A percentile compares a stretch with the other conserved stretches of the same genome.
These are phyloP conservation scores for Pinus taeda DNA, from an alignment of 75 land plant genomes.

Conservation along the genomic window DNA sequence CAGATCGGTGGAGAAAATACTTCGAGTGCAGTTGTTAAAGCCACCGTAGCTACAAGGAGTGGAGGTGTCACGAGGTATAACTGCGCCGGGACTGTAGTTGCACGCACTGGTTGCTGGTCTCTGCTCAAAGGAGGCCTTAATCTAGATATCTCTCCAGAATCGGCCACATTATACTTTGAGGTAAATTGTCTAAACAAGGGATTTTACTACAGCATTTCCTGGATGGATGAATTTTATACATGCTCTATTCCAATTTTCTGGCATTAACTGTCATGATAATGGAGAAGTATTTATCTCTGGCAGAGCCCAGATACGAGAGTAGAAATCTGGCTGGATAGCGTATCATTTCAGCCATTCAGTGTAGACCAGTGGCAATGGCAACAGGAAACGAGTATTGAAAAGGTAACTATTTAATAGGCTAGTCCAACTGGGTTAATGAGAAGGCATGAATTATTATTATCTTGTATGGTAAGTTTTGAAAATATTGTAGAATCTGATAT, in stretches of 20 bases:
- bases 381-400: constrained; percentile 41
- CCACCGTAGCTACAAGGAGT: no score
- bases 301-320: constrained; percentile 36
- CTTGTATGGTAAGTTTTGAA: no score
- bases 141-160: constrained; percentile 11
- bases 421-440: background rate
- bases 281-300: background rate
- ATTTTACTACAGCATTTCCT: no score
- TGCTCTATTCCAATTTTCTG: no score
- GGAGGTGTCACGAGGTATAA: background rate
- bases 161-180: constrained; percentile 47
- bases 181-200: constrained; percentile 13
- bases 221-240: no score
- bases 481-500: no score
- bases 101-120: constrained; percentile 21
- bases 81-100: constrained; percentile 17
- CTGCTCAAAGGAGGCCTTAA: constrained; percentile 25
- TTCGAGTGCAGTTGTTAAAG: no score
- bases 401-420: constrained; percentile 6
- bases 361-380: constrained; percentile 58
- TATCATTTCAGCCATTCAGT: constrained; percentile 72
- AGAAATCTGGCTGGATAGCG: constrained; percentile 66
- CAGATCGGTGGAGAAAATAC: no score
- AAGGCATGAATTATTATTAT: no score
- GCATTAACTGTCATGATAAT: no score